These are phyloP conservation scores for Arabidopsis thaliana DNA, from an alignment of 345 rosid genomes.

Conservation along the genomic window TAIR10.1 NC_003074.8:19926501-19927000, in stretches of 20 bases:
- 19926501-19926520: slow-evolving; percentile 36
- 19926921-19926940: slow-evolving; percentile 12
- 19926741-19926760: background rate
- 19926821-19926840: slow-evolving; percentile 17
- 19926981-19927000: no score
- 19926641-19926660: slow-evolving; percentile 34
- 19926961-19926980: no score
- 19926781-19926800: slow-evolving; percentile 18
- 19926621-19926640: slow-evolving; percentile 40
- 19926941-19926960: background rate
- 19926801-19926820: background rate
- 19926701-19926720: background rate
- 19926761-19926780: slow-evolving; percentile 20
- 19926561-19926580: slow-evolving; percentile 55
- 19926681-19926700: background rate
- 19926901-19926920: slow-evolving; percentile 27
- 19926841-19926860: slow-evolving; percentile 20
- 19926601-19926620: slow-evolving; percentile 50
- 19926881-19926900: slow-evolving; percentile 41
- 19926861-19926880: slow-evolving; percentile 1
- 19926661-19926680: background rate
- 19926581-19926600: slow-evolving; percentile 35
- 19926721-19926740: slow-evolving; percentile 13
- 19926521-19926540: slow-evolving; percentile 40
- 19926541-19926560: slow-evolving; percentile 46